Percentiles rank a stretch among this genome's conserved stretches.
phyloP scores from a whole-genome alignment of 257 asterid species.

The Echites panduratus region DNA sequence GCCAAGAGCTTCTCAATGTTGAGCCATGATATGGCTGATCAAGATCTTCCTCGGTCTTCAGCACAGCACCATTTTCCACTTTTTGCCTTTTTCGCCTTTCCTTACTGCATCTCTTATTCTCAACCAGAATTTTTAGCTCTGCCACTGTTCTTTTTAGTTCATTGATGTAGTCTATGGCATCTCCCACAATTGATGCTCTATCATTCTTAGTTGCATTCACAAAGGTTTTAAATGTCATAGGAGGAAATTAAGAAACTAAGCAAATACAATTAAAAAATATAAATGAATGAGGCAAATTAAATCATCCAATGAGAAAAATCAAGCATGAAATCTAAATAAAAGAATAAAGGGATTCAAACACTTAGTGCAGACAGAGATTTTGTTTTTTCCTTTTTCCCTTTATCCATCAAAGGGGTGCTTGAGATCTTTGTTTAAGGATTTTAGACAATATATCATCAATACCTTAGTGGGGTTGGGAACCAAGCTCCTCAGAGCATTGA shows the following conservation, averaged over 20 bases:
- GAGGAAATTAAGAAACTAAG: not conserved
- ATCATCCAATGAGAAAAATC: not conserved
- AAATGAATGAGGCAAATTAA: not conserved
- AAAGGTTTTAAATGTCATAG: not conserved
- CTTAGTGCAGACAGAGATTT: not conserved
- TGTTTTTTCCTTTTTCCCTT: not conserved
- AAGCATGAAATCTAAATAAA: not conserved
- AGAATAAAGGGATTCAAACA: not conserved
- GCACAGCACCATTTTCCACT: constrained; percentile 25
- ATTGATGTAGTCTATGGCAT: constrained; percentile 30
- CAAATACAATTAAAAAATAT: not conserved
- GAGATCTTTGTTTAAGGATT: not conserved
- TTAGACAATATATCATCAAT: not conserved
- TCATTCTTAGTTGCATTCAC: constrained; percentile 17
- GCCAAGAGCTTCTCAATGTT: constrained; percentile 76
- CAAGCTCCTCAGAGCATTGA: constrained; percentile 42
- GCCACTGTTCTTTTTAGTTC: constrained; percentile 29
- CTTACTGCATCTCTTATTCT: constrained; percentile 60
- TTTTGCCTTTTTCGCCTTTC: constrained; percentile 49
- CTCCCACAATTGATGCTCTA: constrained; percentile 26
- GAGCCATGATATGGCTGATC: constrained; percentile 45
- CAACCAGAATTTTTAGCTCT: constrained; percentile 30
- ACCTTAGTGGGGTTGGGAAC: constrained; percentile 81
- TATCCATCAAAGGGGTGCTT: not conserved
- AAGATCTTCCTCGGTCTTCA: constrained; percentile 38